Evolutionary conservation across 257 asterid species (phyloP).

Genomic region (Lithospermum erythrorhizon): DNA sequence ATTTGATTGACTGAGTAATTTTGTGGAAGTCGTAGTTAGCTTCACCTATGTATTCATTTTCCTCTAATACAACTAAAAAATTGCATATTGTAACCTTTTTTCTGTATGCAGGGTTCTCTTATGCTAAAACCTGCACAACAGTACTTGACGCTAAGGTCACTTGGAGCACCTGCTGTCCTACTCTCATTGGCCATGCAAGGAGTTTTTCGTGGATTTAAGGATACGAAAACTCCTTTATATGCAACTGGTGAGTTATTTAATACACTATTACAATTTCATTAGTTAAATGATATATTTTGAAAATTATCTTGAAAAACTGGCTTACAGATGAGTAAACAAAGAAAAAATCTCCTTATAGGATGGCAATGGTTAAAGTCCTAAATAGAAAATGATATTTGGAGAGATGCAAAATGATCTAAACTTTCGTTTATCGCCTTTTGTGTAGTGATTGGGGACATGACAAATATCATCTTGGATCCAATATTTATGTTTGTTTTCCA

Average conservation of each 20-base stretch:
- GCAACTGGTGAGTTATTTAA: constrained; percentile 43
- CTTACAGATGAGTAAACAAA: background rate
- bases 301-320: background rate
- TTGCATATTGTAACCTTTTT: background rate
- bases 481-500: constrained; percentile 43
- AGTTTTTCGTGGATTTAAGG: constrained; percentile 69
- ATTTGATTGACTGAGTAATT: background rate
- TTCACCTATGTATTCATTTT: background rate
- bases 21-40: background rate
- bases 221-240: constrained; percentile 62
- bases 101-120: constrained; percentile 31
- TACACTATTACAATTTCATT: background rate
- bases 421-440: background rate
- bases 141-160: constrained; percentile 55
- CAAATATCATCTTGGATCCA: constrained; percentile 57
- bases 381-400: background rate
- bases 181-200: constrained; percentile 78
- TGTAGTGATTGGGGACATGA: constrained; percentile 53
- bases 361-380: too few species aligned
- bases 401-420: background rate
- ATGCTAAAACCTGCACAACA: constrained; percentile 51
- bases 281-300: background rate
- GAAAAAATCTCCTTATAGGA: background rate
- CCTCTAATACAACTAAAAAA: background rate
- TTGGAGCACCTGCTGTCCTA: constrained; percentile 77